Evolutionary conservation across 2,329 filamentous ascomycete genomes (phyloP).

Genomic region (Dissoconium aciculare): DNA sequence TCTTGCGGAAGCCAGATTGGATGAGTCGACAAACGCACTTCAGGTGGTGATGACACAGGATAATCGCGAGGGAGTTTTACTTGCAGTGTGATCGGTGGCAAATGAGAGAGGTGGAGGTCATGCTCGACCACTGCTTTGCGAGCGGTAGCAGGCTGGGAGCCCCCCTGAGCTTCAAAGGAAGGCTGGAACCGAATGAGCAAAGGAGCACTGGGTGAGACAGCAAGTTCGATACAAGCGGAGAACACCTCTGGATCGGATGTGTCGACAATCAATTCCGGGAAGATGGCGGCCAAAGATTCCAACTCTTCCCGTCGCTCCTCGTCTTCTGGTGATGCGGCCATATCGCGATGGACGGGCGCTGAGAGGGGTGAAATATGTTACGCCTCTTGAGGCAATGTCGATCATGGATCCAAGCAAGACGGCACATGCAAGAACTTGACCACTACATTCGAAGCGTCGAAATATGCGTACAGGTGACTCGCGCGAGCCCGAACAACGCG

Average conservation of each 20-base stretch:
- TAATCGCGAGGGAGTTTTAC: slow-evolving; percentile 42
- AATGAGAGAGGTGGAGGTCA: slow-evolving; percentile 37
- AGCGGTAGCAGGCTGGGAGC: slow-evolving; percentile 2
- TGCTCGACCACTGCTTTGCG: slow-evolving; percentile 15
- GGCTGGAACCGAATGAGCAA: slow-evolving; percentile 27
- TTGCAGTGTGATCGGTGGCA: slow-evolving; percentile 41
- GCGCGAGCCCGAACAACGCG: too few species aligned
- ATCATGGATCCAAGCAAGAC: too few species aligned
- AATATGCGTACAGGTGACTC: too few species aligned
- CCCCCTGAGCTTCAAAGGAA: slow-evolving; percentile 2
- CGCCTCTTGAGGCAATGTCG: too few species aligned
- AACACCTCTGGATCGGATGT: slow-evolving; percentile 27
- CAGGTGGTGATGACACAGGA: slow-evolving; percentile 38
- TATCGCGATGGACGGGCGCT: too few species aligned
- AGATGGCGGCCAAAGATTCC: slow-evolving; percentile 45
- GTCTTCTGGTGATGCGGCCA: too few species aligned
- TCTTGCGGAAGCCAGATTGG: slow-evolving; percentile 39
- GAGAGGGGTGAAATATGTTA: too few species aligned
- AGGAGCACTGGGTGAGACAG: slow-evolving; percentile 39
- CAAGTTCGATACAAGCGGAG: slow-evolving; percentile 39
- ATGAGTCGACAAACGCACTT: slow-evolving; percentile 33
- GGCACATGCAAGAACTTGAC: too few species aligned
- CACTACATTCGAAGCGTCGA: too few species aligned
- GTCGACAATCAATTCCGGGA: slow-evolving; percentile 42
- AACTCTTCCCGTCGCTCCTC: slow-evolving; percentile 48